Percentiles rank a stretch among this genome's conserved stretches.
These are phyloP conservation scores for Colletotrichum spinosum DNA, from an alignment of 2,329 filamentous ascomycete genomes.

Conservation along the genomic window DNA sequence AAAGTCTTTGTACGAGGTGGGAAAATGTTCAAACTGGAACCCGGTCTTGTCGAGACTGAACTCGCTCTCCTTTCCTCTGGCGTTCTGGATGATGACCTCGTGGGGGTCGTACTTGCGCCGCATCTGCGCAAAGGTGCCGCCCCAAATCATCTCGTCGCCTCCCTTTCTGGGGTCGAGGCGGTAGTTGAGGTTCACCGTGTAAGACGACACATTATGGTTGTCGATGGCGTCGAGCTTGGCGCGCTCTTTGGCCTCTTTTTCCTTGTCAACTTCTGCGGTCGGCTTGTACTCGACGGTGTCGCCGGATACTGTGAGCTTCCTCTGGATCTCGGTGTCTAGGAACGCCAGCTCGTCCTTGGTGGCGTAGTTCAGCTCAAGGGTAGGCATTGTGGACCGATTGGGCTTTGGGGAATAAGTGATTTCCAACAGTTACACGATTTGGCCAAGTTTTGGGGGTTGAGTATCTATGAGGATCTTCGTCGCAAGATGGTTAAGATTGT, in stretches of 20 bases:
- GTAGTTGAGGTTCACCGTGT: conserved; percentile 14
- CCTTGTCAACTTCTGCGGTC: background rate
- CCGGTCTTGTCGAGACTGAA: conserved; percentile 17
- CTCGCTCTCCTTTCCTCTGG: conserved; percentile 14
- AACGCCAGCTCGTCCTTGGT: conserved; percentile 22
- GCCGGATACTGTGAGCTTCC: conserved; percentile 7
- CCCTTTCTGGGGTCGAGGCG: conserved; percentile 20
- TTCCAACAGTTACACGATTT: too few species aligned
- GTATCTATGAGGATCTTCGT: too few species aligned
- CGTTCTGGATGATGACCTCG: conserved; percentile 8
- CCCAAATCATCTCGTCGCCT: conserved; percentile 24
- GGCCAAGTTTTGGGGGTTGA: too few species aligned
- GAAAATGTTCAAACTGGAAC: conserved; percentile 15
- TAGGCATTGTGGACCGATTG: conserved; percentile 7
- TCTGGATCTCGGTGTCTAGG: conserved; percentile 11
- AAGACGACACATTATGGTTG: conserved; percentile 3
- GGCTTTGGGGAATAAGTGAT: background rate
- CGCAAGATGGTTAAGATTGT: too few species aligned
- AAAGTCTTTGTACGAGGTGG: conserved; percentile 19
- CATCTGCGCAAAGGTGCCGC: conserved; percentile 27
- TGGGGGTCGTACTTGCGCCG: conserved; percentile 21
- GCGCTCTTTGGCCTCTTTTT: conserved; percentile 14
- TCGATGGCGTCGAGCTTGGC: conserved; percentile 13
- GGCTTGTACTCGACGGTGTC: conserved; percentile 16
- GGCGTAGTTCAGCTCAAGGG: conserved; percentile 23